These are phyloP conservation scores for Lasiosphaeriaceae sp. DNA, from an alignment of 495 filamentous ascomycete species.

Conservation along the genomic window DNA sequence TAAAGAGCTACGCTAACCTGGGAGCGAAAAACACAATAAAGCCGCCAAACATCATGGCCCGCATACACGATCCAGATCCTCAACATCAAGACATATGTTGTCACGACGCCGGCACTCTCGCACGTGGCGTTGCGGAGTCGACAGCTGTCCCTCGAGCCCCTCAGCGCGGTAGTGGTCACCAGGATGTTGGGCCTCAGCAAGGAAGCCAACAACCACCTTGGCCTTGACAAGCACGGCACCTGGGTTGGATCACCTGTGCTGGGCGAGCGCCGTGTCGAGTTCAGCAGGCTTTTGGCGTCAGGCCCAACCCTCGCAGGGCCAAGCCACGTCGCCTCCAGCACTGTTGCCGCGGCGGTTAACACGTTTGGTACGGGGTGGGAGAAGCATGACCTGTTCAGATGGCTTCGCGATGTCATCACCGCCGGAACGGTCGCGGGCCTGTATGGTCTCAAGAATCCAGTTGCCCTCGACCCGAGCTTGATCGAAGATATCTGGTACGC, in stretches of 20 bases:
- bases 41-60: neutral
- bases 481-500: conserved; percentile 1
- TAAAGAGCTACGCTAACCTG: neutral
- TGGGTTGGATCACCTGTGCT: neutral
- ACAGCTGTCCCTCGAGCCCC: neutral
- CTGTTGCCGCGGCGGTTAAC: neutral
- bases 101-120: neutral
- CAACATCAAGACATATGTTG: neutral
- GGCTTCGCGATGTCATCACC: conserved; percentile 2
- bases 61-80: neutral
- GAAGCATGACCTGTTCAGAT: neutral
- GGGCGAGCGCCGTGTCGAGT: neutral
- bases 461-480: neutral
- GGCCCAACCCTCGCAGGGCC: neutral
- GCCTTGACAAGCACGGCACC: neutral
- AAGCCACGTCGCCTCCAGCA: neutral
- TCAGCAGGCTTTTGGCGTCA: neutral
- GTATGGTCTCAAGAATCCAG: neutral
- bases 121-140: neutral
- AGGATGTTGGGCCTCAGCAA: conserved; percentile 1
- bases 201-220: neutral
- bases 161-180: neutral
- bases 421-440: neutral
- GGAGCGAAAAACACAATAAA: too few relatives aligned
- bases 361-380: neutral